Conservation (phyloP, 768 basidiomycete species). For the Suillus brevipes region DNA sequence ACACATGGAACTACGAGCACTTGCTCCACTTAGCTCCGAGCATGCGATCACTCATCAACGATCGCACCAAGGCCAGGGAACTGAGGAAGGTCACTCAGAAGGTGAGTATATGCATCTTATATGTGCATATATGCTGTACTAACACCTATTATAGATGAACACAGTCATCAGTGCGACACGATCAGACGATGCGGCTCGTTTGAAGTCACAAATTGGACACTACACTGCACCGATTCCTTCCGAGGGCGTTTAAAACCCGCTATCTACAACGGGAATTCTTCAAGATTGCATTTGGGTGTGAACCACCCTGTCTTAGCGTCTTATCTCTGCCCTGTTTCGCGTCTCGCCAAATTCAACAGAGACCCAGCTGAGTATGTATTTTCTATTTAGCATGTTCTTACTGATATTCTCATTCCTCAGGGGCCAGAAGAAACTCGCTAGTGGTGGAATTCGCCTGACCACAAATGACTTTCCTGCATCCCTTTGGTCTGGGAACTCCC, state of each 20-base stretch:
- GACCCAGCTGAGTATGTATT: conserved; percentile 8
- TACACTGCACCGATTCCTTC: conserved; percentile 6
- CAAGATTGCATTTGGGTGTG: not conserved
- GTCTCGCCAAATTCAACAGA: not conserved
- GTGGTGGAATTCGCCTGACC: not conserved
- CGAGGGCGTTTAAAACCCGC: not conserved
- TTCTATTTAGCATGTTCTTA: too few relatives aligned
- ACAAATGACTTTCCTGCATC: conserved; percentile 6
- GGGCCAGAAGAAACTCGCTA: not conserved
- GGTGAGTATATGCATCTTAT: too few relatives aligned
- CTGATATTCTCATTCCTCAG: not conserved
- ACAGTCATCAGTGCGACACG: not conserved
- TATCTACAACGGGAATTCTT: not conserved
- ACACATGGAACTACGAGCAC: too few relatives aligned
- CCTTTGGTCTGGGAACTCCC: conserved; percentile 6
- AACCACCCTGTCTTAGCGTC: conserved; percentile 7
- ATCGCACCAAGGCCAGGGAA: too few relatives aligned
- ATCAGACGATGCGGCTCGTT: not conserved
- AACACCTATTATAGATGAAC: conserved; percentile 4
- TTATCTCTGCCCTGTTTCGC: not conserved
- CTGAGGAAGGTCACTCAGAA: too few relatives aligned
- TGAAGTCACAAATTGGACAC: not conserved
- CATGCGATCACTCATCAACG: too few relatives aligned
- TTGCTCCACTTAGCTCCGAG: too few relatives aligned
- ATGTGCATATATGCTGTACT: too few relatives aligned